These are phyloP conservation scores for Lepidium didymum DNA, from an alignment of 345 rosid species.

Conservation along the genomic window DNA sequence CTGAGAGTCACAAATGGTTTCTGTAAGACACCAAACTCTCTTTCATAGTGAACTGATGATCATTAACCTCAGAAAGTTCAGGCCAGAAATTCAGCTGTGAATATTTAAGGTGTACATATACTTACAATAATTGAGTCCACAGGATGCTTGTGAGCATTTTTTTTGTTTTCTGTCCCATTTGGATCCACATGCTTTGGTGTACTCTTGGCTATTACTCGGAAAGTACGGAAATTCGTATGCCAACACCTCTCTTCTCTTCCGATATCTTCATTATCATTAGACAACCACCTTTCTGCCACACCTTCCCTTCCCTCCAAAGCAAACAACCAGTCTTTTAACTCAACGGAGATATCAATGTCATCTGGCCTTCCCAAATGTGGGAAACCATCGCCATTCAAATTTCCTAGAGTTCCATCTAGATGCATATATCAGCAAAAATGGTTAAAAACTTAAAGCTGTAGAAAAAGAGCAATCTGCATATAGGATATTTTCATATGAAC, in stretches of 20 bases:
- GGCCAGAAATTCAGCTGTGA: neutral
- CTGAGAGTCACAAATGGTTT: neutral
- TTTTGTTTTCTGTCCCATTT: constrained; percentile 36
- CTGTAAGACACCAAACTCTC: neutral
- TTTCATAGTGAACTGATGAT: neutral
- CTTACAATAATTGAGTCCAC: constrained; percentile 75
- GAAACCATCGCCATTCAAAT: constrained; percentile 39
- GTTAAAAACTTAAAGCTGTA: constrained; percentile 5
- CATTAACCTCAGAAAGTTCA: constrained; percentile 4
- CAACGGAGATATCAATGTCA: constrained; percentile 73
- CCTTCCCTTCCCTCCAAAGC: constrained; percentile 87
- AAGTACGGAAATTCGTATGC: constrained; percentile 72
- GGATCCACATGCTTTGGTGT: constrained; percentile 31
- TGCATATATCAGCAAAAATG: constrained; percentile 14
- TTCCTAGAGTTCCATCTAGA: constrained; percentile 44
- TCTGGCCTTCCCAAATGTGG: constrained; percentile 66
- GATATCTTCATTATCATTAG: constrained; percentile 34
- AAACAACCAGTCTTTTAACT: constrained; percentile 92
- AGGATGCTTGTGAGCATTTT: constrained; percentile 40
- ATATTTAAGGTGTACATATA: neutral
- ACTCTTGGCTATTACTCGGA: constrained; percentile 51
- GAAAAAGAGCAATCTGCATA: neutral
- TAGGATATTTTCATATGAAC: neutral
- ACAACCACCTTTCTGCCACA: constrained; percentile 53
- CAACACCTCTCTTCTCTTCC: constrained; percentile 82